Evolutionary conservation across 495 filamentous ascomycete species (phyloP).

Genomic region (Hapsidospora chrysogenum): DNA sequence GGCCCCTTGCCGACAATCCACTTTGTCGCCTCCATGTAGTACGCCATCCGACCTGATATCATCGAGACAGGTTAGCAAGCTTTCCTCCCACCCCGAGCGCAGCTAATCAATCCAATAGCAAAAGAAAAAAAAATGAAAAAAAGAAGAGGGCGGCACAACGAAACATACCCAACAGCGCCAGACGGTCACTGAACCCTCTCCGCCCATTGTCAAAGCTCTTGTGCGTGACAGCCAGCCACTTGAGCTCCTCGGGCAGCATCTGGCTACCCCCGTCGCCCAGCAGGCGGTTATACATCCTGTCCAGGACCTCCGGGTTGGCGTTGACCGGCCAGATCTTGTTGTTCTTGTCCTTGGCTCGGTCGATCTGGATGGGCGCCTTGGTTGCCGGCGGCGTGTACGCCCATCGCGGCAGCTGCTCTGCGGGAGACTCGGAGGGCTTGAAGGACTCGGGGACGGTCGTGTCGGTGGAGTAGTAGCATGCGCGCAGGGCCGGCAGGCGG

Average conservation of each 20-base stretch:
- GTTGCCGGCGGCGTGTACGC: slow-evolving; percentile 60
- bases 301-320: slow-evolving; percentile 49
- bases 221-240: slow-evolving; percentile 95
- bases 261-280: slow-evolving; percentile 52
- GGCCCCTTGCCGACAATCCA: background rate
- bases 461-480: background rate
- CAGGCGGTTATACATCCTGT: slow-evolving; percentile 55
- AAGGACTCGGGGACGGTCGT: slow-evolving; percentile 1
- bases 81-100: no score
- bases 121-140: no score
- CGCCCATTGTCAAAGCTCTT: slow-evolving; percentile 96
- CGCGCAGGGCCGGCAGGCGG: slow-evolving; percentile 4
- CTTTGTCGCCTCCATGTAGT: slow-evolving; percentile 4
- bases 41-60: background rate
- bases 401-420: slow-evolving; percentile 47
- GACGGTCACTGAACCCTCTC: slow-evolving; percentile 82
- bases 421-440: slow-evolving; percentile 4
- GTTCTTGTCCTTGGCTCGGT: slow-evolving; percentile 27
- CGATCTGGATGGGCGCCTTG: slow-evolving; percentile 50
- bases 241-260: slow-evolving; percentile 72
- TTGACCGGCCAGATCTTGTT: slow-evolving; percentile 49
- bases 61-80: no score
- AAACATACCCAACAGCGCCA: slow-evolving; percentile 71
- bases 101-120: no score
- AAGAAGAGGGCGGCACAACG: background rate